Percentiles rank a stretch among this genome's conserved stretches.
Evolutionary conservation across 306 rosid species (phyloP).

Genomic region (Mimosa bimucronata): DNA sequence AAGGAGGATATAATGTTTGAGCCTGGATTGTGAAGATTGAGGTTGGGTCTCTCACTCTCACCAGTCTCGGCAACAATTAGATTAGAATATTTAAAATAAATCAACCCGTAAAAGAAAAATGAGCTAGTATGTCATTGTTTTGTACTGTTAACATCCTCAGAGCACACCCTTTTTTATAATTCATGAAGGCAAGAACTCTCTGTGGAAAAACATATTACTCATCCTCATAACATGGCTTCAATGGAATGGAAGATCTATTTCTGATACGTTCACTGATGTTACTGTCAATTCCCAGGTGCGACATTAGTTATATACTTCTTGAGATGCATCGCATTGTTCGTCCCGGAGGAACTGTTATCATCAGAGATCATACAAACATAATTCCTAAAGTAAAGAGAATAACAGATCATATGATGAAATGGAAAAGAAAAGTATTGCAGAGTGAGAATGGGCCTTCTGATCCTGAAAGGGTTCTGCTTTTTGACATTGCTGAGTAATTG

Average conservation of each 20-base stretch:
- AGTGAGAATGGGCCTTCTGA: conserved; percentile 43
- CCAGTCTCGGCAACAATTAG: neutral
- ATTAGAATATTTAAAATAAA: too few species aligned
- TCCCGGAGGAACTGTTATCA: conserved; percentile 52
- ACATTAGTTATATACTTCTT: conserved; percentile 45
- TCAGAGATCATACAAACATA: conserved; percentile 48
- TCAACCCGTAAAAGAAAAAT: neutral
- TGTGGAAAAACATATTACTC: too few species aligned
- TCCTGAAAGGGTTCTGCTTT: conserved; percentile 40
- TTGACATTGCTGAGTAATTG: conserved; percentile 38
- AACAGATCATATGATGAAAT: conserved; percentile 47
- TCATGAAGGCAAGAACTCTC: too few species aligned
- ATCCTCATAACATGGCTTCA: too few species aligned
- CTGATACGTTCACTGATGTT: neutral
- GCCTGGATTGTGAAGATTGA: neutral
- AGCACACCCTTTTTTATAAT: too few species aligned
- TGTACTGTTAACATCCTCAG: neutral
- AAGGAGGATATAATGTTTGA: neutral
- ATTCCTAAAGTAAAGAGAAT: conserved; percentile 51
- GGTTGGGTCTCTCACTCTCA: neutral
- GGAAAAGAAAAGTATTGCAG: conserved; percentile 42
- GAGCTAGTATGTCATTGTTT: neutral
- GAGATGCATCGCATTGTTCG: conserved; percentile 63
- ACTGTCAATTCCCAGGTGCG: conserved; percentile 48
- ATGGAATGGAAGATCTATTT: neutral